phyloP scores from a whole-genome alignment of 805 yeast genomes.

The Yamadazyma ubonensis region DNA sequence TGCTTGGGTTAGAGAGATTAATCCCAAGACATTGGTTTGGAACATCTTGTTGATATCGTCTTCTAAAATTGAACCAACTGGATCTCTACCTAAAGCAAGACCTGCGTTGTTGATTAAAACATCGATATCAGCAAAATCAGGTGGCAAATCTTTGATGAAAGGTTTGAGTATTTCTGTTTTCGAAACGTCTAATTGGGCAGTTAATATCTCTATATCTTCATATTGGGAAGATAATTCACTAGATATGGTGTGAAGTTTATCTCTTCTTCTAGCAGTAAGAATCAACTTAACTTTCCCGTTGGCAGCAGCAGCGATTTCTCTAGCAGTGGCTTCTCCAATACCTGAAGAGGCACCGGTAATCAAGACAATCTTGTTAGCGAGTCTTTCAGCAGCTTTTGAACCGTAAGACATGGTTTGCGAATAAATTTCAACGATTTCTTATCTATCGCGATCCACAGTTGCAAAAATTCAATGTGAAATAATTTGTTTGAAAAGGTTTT shows the following conservation, averaged over 20 bases:
- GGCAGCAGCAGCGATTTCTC: slow-evolving; percentile 76
- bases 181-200: slow-evolving; percentile 49
- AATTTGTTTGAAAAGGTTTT: too few species aligned
- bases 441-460: background rate
- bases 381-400: slow-evolving; percentile 70
- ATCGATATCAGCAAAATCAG: slow-evolving; percentile 62
- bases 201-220: slow-evolving; percentile 56
- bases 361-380: slow-evolving; percentile 73
- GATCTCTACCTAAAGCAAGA: slow-evolving; percentile 75
- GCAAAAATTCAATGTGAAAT: too few species aligned
- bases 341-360: slow-evolving; percentile 98
- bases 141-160: slow-evolving; percentile 55
- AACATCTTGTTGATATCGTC: slow-evolving; percentile 73
- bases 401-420: slow-evolving; percentile 60
- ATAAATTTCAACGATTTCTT: background rate
- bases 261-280: slow-evolving; percentile 75
- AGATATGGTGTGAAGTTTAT: slow-evolving; percentile 52
- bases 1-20: slow-evolving; percentile 80
- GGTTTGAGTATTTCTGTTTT: slow-evolving; percentile 42
- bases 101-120: slow-evolving; percentile 74
- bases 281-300: slow-evolving; percentile 69
- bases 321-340: slow-evolving; percentile 90
- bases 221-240: slow-evolving; percentile 45
- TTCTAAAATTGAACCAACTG: slow-evolving; percentile 65
- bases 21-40: slow-evolving; percentile 83